A percentile compares a stretch with the other conserved stretches of the same genome.
phyloP scores from a whole-genome alignment of 1,284 basidiomycete genomes.

The Ustilago sp. region DNA sequence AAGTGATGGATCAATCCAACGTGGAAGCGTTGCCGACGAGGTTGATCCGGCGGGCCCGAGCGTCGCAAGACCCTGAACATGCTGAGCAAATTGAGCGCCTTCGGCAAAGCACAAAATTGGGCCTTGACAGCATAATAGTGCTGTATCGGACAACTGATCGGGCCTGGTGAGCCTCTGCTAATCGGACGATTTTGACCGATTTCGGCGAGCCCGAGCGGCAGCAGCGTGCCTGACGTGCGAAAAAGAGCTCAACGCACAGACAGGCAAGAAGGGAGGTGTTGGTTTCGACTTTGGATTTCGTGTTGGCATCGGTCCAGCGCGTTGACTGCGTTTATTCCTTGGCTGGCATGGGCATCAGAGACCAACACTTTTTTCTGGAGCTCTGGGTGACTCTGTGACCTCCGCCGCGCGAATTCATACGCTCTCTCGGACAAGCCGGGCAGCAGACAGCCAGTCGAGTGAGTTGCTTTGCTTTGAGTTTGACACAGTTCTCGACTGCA shows the following conservation, averaged over 20 bases:
- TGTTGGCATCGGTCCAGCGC: constrained; percentile 27
- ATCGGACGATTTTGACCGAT: too few relatives aligned
- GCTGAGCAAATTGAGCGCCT: constrained; percentile 5
- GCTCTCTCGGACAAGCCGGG: constrained; percentile 12
- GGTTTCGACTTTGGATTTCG: constrained; percentile 5
- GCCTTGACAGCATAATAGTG: constrained; percentile 4
- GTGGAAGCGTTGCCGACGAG: constrained; percentile 3
- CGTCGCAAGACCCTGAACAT: constrained; percentile 9
- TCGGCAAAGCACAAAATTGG: not conserved
- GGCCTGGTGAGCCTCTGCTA: too few relatives aligned
- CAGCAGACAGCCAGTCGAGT: not conserved
- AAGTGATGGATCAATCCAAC: not conserved
- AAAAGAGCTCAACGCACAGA: not conserved
- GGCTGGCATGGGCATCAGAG: constrained; percentile 15
- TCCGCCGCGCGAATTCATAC: constrained; percentile 23
- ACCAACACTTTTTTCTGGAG: constrained; percentile 45
- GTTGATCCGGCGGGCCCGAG: constrained; percentile 20
- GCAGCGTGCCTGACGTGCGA: constrained; percentile 9
- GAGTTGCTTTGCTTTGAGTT: too few relatives aligned
- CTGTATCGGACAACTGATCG: too few relatives aligned
- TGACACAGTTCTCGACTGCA: constrained; percentile 2
- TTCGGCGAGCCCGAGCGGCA: constrained; percentile 2
- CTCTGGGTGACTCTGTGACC: not conserved
- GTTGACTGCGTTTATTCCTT: constrained; percentile 26
- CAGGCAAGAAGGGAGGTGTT: constrained; percentile 8